Base-by-base conservation (phyloP, 805 yeast species). In the Debaryomyces tyrocola region DNA sequence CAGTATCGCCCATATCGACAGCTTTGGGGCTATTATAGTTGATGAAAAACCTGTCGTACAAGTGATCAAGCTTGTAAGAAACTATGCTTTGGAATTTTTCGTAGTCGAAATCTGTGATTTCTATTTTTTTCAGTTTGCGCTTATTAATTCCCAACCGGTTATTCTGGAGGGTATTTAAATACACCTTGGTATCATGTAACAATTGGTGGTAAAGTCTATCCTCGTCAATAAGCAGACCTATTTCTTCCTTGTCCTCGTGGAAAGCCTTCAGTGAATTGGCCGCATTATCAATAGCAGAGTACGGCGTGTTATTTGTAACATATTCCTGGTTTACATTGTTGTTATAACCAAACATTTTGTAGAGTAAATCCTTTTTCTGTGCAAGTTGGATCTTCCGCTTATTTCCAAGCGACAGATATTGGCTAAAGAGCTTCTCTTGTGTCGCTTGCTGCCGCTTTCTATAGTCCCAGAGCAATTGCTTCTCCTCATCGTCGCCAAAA, bases 221-320 rank as follows among this genome's bases (percentile, higher is more conserved):
- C 41, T 70, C 73, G 6, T 60, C 63, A 15, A 71, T 38, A 6
- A 72, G 52, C 20, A 50, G 51, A 29, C 54, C 47, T 8, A 73
- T 68, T 45, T 72, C 78, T 39, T 68, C 72, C 42, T 70, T 68
- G 47, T 73, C 77, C 49, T 72, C 77, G 40, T 69, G 70, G 40
- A 67, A 67, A 4, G 72, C 62, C 50, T 66, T 70, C 42, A 67
- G 72, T 1, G 69, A 62, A 46, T 62, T 72, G 47, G 65, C 53
- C 9, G 59, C 56, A 49, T 66, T 70, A 47, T 72, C 76, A 8
- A 67, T 45, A 4, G 74, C 56, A 4, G 73, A 64, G 52, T 72
- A 69, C 9, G 67, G 55, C 14, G 74, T 60, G 55, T 72, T 72
- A 52, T 72, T 72, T 41, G 76, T 72, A 48, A 69, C 60, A 45